phyloP scores from a whole-genome alignment of 306 rosid species.

The Hylodesmum podocarpum region DNA sequence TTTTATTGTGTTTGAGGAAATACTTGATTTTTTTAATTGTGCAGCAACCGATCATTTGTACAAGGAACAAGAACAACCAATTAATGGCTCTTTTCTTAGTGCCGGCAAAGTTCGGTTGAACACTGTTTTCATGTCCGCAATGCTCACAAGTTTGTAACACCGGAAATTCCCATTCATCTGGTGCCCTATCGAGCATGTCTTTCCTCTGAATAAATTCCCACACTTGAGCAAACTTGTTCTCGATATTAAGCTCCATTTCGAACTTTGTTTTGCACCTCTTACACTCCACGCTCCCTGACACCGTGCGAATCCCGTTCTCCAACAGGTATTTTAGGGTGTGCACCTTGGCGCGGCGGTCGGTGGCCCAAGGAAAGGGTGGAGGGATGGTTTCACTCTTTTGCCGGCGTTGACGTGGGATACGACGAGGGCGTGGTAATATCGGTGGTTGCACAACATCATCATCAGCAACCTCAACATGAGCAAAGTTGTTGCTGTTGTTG shows the following conservation, averaged over 20 bases:
- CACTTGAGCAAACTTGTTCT: neutral
- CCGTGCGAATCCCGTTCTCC: neutral
- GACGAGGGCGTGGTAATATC: too few species aligned
- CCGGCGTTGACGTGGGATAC: fast-evolving
- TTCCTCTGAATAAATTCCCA: neutral
- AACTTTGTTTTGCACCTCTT: slow-evolving; percentile 31
- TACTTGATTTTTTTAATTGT: neutral
- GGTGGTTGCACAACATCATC: too few species aligned
- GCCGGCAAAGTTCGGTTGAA: slow-evolving; percentile 31
- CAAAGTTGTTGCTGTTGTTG: too few species aligned
- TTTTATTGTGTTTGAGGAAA: neutral
- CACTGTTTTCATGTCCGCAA: slow-evolving; percentile 36
- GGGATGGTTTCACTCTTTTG: slow-evolving; percentile 6
- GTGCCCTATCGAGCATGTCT: slow-evolving; percentile 47
- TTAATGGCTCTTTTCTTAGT: slow-evolving; percentile 41
- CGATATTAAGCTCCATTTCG: slow-evolving; percentile 15
- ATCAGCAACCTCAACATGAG: too few species aligned
- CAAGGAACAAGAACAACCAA: slow-evolving; percentile 65
- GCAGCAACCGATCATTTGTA: slow-evolving; percentile 51
- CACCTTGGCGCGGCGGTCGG: slow-evolving; percentile 16
- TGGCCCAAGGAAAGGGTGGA: slow-evolving; percentile 56
- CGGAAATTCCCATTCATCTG: slow-evolving; percentile 40
- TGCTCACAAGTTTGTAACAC: slow-evolving; percentile 23
- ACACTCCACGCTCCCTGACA: slow-evolving; percentile 46
- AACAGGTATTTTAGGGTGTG: neutral